Base-by-base conservation (phyloP, 2,329 filamentous ascomycete species). In the Karstenula rhodostoma region DNA sequence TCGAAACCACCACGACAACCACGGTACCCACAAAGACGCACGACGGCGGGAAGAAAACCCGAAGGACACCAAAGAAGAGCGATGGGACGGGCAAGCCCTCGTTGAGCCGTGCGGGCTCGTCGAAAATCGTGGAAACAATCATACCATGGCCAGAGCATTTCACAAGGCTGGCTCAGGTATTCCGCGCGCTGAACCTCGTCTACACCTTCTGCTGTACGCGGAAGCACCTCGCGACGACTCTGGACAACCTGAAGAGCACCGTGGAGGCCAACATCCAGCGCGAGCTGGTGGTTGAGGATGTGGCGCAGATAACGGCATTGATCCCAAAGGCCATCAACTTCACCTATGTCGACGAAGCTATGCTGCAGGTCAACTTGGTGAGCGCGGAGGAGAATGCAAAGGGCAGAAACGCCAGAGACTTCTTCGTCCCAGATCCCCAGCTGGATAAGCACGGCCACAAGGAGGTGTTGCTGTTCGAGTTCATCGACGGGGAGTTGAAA, bases 121-220 rank as follows among this genome's bases (percentile, higher is more conserved):
- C 84, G 2, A 81, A 76, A 8, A 62, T 83, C 0, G 78, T 86
- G n/a, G 83, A 86, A 65, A 78, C 82, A 1, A 74, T 82, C 1
- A 81, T 85, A 53, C 84, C 85, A 44, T 97, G 94, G 93, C 93
- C 94, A 0, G 84, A 87, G 1, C 82, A 85, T 48, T 92, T 98
- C 76, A 89, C 87, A 58, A 82, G 83, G 44, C 84, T 98, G 9
- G 88, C 90, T 27, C 89, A 89, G 74, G 91, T 89, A 0, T 91
- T 98, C 75, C 87, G 89, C 62, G 94, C 95, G 1, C 80, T 99
- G 61, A 99, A 97, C 69, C 81, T 98, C 1, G 93, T 98, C 0
- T 97, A 93, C 70, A 98, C 95, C 0, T 98, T 99, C 74, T 96
- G 93, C 80, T 95, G 89, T 74, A 94, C 94, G 1, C 89, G 95